Evolutionary conservation across 441 rosid species (phyloP), one percentile per base, ranked within the genome.

Genomic region (Kokia cookei): DNA sequence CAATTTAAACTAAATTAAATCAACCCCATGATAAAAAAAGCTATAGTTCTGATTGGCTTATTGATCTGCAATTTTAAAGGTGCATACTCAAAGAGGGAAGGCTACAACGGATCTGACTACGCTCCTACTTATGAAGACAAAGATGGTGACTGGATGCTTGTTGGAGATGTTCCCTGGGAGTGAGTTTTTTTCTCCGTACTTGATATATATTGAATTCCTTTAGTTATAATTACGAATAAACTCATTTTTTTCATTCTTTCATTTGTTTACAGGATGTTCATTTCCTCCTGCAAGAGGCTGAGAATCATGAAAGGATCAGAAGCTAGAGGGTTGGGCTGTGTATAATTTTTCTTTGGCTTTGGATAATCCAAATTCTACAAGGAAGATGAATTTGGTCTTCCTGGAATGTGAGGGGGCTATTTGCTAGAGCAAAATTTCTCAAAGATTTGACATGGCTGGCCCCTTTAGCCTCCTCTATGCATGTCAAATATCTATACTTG

Each of bases 81-180:
- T 14, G 76, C 77, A 15, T 79, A 73, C 43, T 77, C 82, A 13
- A 82, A 76, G 57, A 75, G 79, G 27, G 81, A 71, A 54, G 79
- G 82, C 37, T 81, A 79, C 74, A 71, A 73, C 15, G 88, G 86
- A 79, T 82, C 88, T 74, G 81, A 81, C 5, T 81, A 73, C 65
- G 59, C 78, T 24, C 88, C 83, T 12, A 83, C 88, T 12, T 85
- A 85, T 48, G 82, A 85, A 79, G 88, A 85, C 72, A 85, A 82
- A 73, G 86, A 85, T 61, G 88, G 86, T 37, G 88, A 85, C 10
- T 85, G 88, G 88, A 85, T 85, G 88, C 86, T 85, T 45, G 84
- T 82, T 19, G 86, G 88, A 48, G 88, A 85, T 75, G 84, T 85
- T 53, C 86, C 86, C 1, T 85, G 86, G 84, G 66, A 75, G 88